phyloP scores from a whole-genome alignment of 352 stramenopile genomes.

The Phytophthora syringae region DNA sequence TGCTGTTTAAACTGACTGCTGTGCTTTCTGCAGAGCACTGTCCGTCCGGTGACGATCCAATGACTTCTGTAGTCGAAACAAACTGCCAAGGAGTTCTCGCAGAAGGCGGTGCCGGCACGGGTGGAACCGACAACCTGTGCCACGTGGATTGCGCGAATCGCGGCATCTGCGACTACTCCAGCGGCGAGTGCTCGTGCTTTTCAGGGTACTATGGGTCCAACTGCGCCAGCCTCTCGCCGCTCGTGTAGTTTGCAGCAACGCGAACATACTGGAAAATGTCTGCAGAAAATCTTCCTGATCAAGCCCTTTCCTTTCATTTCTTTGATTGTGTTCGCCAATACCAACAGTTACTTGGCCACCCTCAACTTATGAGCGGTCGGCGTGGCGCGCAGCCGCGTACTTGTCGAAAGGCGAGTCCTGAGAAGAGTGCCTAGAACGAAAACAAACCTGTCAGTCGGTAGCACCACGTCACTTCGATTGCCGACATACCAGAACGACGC shows the following conservation, averaged over 20 bases:
- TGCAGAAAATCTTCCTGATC: constrained; percentile 1
- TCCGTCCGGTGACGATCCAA: constrained; percentile 88
- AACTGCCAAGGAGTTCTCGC: constrained; percentile 73
- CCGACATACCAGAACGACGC: constrained; percentile 70
- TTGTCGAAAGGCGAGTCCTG: constrained; percentile 71
- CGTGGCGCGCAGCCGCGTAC: constrained; percentile 57
- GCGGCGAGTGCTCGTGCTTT: constrained; percentile 73
- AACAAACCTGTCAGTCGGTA: constrained; percentile 9
- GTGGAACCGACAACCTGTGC: constrained; percentile 59
- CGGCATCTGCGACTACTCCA: constrained; percentile 76
- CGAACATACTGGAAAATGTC: too few species aligned
- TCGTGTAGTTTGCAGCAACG: constrained; percentile 33
- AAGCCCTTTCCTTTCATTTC: constrained; percentile 22
- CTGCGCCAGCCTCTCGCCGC: constrained; percentile 69
- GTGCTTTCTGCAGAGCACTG: constrained; percentile 65
- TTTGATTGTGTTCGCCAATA: constrained; percentile 17
- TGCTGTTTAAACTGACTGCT: background rate
- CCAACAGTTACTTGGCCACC: constrained; percentile 7
- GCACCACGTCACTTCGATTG: background rate
- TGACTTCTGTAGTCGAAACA: constrained; percentile 84
- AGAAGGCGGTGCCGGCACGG: constrained; percentile 43
- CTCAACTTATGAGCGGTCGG: constrained; percentile 55
- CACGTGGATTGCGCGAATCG: constrained; percentile 84
- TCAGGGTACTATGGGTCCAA: constrained; percentile 82
- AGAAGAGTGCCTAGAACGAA: constrained; percentile 42